Base-by-base conservation (phyloP, 2,329 filamentous ascomycete genomes). In the Tolypocladium sp. region DNA sequence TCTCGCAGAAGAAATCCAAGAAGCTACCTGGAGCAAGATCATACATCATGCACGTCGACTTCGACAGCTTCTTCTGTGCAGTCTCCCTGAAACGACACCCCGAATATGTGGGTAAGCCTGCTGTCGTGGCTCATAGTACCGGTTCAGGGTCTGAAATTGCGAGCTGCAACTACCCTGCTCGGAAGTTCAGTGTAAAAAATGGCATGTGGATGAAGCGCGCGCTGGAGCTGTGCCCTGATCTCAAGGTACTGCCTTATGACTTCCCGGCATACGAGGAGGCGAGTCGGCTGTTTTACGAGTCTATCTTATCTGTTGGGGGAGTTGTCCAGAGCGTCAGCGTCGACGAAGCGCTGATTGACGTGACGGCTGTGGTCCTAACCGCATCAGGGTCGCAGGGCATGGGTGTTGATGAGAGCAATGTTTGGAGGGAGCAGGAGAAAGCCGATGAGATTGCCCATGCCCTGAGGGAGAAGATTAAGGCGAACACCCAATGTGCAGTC, bases 151-250 rank as follows among this genome's bases (percentile, higher is more conserved):
- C 93, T 0, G 94, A 99, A 70, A 97, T 99, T 67, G 94, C 94
- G 27, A 97, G 92, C 63, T 99, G 94, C 74, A 99, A 99, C 68
- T 99, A 99, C 70, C 86, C 89, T 25, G 94, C 95, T 8, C 85
- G 94, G 42, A 81, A 84, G 38, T 94, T 87, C 66, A 93, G 93
- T 1, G 81, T 99, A 58, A 96, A 92, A 70, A 99, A 99, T 66
- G 95, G 95, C 42, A 99, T 97, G 94, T 99, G 95, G 94, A 97
- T 99, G 93, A 95, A 93, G 70, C 82, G 83, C 40, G 94, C 94
- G 0, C 79, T 88, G 60, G 88, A 94, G 64, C 73, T 94, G 22
- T 99, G 92, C 68, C 88, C 93, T 0, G 85, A 91, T 27, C 78
- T 99, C 22, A 92, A 95, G 65, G 87, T 97, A 2, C 71, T 99